phyloP scores from a whole-genome alignment of 140 eudicot species.

The Artemisia princeps region DNA sequence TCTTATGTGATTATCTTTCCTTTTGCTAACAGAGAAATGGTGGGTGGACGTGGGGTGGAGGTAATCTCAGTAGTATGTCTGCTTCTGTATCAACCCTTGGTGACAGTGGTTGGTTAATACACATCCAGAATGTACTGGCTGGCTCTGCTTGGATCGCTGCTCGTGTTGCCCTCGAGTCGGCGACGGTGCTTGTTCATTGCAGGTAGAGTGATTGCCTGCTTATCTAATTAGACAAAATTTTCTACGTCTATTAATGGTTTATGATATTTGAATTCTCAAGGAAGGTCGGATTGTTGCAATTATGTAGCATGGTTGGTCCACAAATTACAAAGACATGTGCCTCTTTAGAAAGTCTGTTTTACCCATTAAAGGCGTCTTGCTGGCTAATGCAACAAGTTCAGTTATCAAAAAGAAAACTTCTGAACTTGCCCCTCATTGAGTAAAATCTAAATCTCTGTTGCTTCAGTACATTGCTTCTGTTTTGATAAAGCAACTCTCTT shows the following conservation, averaged over 20 bases:
- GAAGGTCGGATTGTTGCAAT: background rate
- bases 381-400: too few species aligned
- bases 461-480: too few species aligned
- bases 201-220: conserved; percentile 39
- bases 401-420: too few species aligned
- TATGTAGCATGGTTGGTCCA: background rate
- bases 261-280: background rate
- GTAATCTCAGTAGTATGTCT: conserved; percentile 97
- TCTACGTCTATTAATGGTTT: background rate
- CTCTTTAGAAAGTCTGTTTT: too few species aligned
- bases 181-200: conserved; percentile 98
- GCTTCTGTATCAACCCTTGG: conserved; percentile 98
- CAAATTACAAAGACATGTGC: too few species aligned
- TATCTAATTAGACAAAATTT: background rate
- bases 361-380: too few species aligned
- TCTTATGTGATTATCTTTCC: background rate
- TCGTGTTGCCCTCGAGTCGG: conserved; percentile 80
- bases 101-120: conserved; percentile 96
- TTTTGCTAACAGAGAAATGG: conserved; percentile 69
- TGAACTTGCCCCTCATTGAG: too few species aligned
- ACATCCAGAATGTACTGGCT: conserved; percentile 83
- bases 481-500: too few species aligned
- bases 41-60: conserved; percentile 97
- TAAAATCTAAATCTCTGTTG: too few species aligned
- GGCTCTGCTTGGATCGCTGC: conserved; percentile 99